These are phyloP conservation scores for Cupressus sempervirens DNA, from an alignment of 75 land plant species.

Conservation along the genomic window DNA sequence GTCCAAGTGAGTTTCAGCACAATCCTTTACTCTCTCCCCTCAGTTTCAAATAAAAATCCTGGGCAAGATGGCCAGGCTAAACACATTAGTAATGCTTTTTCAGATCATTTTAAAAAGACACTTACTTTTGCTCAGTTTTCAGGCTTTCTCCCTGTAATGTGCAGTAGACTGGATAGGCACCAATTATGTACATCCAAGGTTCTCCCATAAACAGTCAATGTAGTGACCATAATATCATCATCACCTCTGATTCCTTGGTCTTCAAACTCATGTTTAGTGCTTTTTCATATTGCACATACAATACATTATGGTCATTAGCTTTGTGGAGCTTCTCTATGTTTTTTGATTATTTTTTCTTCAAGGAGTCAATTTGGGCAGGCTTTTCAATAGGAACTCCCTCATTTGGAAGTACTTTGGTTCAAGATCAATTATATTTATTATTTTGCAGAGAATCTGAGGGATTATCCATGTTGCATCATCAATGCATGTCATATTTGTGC, in stretches of 20 bases:
- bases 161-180: neutral
- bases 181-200: neutral
- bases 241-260: neutral
- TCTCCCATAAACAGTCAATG: neutral
- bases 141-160: neutral
- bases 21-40: neutral
- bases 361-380: neutral
- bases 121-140: neutral
- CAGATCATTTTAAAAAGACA: neutral
- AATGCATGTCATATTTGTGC: constrained; percentile 2
- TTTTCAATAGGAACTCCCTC: neutral
- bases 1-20: neutral
- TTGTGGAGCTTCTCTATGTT: neutral
- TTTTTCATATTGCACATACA: neutral
- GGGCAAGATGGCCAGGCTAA: neutral
- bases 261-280: neutral
- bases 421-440: neutral
- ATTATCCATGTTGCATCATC: neutral
- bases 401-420: neutral
- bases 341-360: neutral
- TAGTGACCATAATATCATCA: neutral
- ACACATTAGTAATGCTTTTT: neutral
- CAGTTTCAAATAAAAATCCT: neutral
- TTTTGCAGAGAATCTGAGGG: neutral
- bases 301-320: neutral